Percentiles rank a stretch among this genome's conserved stretches.
These are phyloP conservation scores for Capronia americana DNA, from an alignment of 2,329 filamentous ascomycete genomes.

Conservation along the genomic window DNA sequence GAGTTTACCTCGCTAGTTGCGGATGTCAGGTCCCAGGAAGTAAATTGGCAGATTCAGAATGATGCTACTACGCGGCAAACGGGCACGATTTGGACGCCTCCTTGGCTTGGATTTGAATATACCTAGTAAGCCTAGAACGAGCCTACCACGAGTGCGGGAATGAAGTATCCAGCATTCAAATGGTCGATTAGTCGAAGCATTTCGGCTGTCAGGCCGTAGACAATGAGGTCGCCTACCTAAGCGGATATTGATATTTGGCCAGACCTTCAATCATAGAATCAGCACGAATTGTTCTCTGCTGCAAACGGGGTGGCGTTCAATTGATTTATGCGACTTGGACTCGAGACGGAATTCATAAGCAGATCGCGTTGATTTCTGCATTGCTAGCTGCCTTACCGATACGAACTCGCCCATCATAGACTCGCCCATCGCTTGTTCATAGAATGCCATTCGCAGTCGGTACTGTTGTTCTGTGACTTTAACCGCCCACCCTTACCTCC, in stretches of 20 bases:
- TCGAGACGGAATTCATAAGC: neutral
- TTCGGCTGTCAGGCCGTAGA: neutral
- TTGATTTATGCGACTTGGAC: neutral
- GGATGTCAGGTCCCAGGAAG: neutral
- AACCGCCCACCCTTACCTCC: no score
- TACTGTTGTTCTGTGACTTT: no score
- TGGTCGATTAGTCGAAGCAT: neutral
- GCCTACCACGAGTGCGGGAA: neutral
- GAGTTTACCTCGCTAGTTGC: slow-evolving; percentile 3
- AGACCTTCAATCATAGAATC: neutral
- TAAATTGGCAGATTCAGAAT: neutral
- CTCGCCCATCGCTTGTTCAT: no score
- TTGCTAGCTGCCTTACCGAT: no score
- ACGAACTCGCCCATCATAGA: no score
- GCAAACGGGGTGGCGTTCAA: neutral
- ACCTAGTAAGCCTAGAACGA: neutral
- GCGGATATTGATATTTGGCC: neutral
- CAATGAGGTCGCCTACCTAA: neutral
- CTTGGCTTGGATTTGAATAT: neutral
- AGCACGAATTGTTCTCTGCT: neutral
- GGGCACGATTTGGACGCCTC: neutral
- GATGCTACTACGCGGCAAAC: neutral
- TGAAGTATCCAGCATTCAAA: neutral
- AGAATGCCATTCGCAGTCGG: no score
- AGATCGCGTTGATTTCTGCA: no score